phyloP scores from a whole-genome alignment of 805 yeast species.

The Cyberlindnera lachancei region DNA sequence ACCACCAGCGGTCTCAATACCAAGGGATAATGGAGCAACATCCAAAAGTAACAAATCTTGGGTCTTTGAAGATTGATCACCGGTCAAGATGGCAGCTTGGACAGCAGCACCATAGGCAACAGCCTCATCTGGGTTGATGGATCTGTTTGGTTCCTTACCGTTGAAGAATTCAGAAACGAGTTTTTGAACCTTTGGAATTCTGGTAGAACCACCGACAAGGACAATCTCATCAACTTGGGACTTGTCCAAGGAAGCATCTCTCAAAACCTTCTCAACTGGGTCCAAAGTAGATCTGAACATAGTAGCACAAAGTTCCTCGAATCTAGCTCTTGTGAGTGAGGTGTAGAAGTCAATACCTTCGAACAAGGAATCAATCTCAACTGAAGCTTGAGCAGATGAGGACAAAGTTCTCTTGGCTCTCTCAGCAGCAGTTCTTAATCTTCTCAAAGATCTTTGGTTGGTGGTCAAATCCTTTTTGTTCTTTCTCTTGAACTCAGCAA shows the following conservation, averaged over 20 bases:
- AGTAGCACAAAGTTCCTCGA: constrained; percentile 93
- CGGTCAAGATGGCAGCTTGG: constrained; percentile 94
- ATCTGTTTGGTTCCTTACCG: constrained; percentile 95
- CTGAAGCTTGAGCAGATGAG: constrained; percentile 89
- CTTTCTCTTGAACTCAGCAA: constrained; percentile 94
- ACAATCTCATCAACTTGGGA: constrained; percentile 87
- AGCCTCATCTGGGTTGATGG: constrained; percentile 98
- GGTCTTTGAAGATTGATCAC: constrained; percentile 93
- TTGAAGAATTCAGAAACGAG: constrained; percentile 93
- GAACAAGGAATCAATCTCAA: constrained; percentile 89
- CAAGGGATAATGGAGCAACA: constrained; percentile 95
- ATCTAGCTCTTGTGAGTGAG: constrained; percentile 93
- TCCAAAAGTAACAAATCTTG: constrained; percentile 91
- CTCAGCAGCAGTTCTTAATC: constrained; percentile 67
- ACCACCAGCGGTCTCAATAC: constrained; percentile 99
- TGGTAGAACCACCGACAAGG: constrained; percentile 95
- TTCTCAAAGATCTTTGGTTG: constrained; percentile 95
- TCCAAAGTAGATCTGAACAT: constrained; percentile 89
- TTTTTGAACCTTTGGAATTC: constrained; percentile 96
- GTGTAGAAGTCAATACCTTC: constrained; percentile 97
- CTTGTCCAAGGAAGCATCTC: constrained; percentile 87
- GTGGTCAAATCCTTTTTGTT: constrained; percentile 86
- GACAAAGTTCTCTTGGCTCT: constrained; percentile 83
- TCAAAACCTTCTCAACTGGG: constrained; percentile 92
- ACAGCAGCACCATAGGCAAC: constrained; percentile 99